A percentile compares a stretch with the other conserved stretches of the same genome.
Evolutionary conservation across 163 green algal genomes (phyloP).

Genomic region (Volvox carteri): DNA sequence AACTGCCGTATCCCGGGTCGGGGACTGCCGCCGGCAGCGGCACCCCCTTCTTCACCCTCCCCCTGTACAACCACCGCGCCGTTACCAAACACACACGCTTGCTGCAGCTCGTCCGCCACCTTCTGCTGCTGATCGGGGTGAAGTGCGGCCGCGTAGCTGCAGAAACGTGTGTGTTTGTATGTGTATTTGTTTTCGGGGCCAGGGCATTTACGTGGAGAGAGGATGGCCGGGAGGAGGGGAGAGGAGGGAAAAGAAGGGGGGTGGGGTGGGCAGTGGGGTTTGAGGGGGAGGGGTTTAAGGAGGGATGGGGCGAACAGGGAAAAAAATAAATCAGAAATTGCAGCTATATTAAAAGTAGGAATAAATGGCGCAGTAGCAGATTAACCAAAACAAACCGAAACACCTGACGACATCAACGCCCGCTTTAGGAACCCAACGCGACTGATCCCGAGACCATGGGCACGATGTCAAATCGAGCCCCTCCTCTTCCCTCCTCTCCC

Average conservation of each 20-base stretch:
- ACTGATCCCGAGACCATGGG: no score
- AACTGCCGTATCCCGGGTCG: neutral
- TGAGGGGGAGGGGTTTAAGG: neutral
- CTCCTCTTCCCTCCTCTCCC: no score
- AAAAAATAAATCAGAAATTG: no score
- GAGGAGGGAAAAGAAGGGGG: slow-evolving; percentile 1
- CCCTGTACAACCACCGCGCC: slow-evolving; percentile 3
- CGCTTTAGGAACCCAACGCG: neutral
- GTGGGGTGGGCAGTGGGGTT: neutral
- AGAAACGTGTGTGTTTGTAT: neutral
- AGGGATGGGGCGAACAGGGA: no score
- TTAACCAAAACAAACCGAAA: neutral
- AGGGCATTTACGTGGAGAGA: neutral
- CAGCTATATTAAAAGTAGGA: neutral
- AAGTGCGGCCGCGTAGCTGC: slow-evolving; percentile 37
- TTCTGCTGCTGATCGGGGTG: slow-evolving; percentile 16
- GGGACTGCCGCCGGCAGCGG: neutral
- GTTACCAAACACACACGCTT: neutral
- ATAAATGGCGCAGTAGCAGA: neutral
- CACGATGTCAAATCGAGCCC: no score
- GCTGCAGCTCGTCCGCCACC: slow-evolving; percentile 29
- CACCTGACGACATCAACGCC: neutral
- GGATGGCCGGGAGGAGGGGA: neutral
- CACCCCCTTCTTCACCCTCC: neutral
- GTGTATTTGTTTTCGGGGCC: no score